Conservation (phyloP, 2,329 filamentous ascomycete species). For the Ilyonectria robusta region DNA sequence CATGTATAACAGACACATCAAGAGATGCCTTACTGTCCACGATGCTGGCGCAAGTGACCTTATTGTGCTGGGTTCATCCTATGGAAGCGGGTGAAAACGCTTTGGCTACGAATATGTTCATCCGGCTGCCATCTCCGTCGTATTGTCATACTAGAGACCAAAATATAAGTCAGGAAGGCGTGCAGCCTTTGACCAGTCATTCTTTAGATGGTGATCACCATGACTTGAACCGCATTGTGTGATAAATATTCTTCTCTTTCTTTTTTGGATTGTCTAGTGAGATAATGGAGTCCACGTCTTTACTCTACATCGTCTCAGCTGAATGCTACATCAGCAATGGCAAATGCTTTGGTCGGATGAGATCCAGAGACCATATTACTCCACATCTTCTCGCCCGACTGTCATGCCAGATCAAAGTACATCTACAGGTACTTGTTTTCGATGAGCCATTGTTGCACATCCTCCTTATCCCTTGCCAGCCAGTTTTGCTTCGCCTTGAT, state of each 20-base stretch:
- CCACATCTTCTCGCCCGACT: background rate
- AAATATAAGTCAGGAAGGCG: background rate
- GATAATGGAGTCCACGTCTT: background rate
- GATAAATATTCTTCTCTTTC: background rate
- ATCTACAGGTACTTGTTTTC: conserved; percentile 48
- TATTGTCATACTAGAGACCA: too few species aligned
- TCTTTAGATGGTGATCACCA: background rate
- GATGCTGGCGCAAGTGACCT: background rate
- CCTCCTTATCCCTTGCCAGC: conserved; percentile 73
- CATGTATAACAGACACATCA: conserved; percentile 50
- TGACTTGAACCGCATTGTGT: background rate
- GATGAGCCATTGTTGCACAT: conserved; percentile 74
- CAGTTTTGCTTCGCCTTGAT: conserved; percentile 82
- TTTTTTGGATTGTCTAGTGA: background rate
- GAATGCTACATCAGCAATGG: background rate
- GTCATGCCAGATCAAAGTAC: background rate
- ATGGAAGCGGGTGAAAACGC: background rate
- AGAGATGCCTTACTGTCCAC: conserved; percentile 37
- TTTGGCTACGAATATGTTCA: background rate
- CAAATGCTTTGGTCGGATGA: background rate
- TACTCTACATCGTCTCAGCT: background rate
- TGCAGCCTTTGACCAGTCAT: too few species aligned
- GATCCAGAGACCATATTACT: background rate
- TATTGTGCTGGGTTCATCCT: background rate
- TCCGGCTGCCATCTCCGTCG: background rate